A percentile compares a stretch with the other conserved stretches of the same genome.
These are phyloP conservation scores for Candida ficus DNA, from an alignment of 805 yeast genomes.

Conservation along the genomic window DNA sequence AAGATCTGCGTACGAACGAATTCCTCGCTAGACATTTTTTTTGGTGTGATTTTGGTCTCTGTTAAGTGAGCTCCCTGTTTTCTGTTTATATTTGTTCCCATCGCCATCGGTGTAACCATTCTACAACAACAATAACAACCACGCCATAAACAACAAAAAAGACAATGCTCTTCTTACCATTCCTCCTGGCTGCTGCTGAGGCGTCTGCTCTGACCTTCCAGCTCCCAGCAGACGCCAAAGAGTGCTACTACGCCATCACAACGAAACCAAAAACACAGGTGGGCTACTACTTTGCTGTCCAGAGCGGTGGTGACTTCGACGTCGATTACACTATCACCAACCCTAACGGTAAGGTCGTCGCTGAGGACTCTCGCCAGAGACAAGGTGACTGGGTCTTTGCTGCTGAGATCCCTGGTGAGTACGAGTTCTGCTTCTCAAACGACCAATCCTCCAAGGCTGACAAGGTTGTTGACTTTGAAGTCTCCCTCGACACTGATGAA, in stretches of 20 bases:
- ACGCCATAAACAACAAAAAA: too few relatives aligned
- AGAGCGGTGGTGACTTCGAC: constrained; percentile 64
- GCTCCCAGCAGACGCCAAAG: constrained; percentile 67
- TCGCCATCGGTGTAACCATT: too few relatives aligned
- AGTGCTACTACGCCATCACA: constrained; percentile 71
- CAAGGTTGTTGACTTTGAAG: constrained; percentile 59
- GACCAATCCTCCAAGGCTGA: constrained; percentile 68
- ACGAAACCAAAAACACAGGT: constrained; percentile 52
- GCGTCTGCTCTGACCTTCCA: constrained; percentile 66
- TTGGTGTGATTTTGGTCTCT: too few relatives aligned
- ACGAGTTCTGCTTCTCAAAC: constrained; percentile 62
- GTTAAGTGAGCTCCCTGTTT: too few relatives aligned
- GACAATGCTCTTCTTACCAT: too few relatives aligned
- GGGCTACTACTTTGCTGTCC: constrained; percentile 66
- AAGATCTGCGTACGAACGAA: constrained; percentile 73
- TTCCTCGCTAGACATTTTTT: constrained; percentile 22
- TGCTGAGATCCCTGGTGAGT: constrained; percentile 54
- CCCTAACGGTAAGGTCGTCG: constrained; percentile 46
- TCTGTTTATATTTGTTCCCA: too few relatives aligned
- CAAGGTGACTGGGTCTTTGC: constrained; percentile 57
- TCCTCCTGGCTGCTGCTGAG: constrained; percentile 16
- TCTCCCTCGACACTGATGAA: constrained; percentile 45
- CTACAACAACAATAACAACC: too few relatives aligned
- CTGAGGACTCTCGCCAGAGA: constrained; percentile 49
- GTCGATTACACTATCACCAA: constrained; percentile 56